Base-by-base conservation (phyloP, 441 rosid species). In the Adansonia rubrostipa region DNA sequence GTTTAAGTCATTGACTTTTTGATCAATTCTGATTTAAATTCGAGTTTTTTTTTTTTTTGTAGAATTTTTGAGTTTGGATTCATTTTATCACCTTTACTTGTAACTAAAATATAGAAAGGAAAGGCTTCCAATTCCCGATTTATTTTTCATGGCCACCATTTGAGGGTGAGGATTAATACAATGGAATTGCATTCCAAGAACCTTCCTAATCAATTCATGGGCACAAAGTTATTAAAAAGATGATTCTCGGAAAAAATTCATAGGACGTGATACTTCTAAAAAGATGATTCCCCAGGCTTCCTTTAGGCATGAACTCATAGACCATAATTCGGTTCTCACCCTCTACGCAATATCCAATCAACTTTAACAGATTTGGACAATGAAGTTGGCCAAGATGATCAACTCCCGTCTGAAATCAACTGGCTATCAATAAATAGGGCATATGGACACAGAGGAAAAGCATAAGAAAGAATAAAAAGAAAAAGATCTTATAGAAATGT, bases 381-480 rank as follows among this genome's bases (percentile, higher is more conserved):
- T 89, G 91, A 78, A 90, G 90, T 82, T 89, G 89, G 44, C 94
- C 94, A 57, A 90, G 92, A 82, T 89, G 87, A 74, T 90, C 82
- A 78, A 90, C 92, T 88, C 87, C 94, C n/a, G 92, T 86, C 92
- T 90, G 81, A 77, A 87, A 82, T 40, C 44, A 75, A 81, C 66
- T 40, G 42, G 63, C 47, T 53, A 72, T 84, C 64, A 87, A 80
- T 63, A 66, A 71, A 75, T 36, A 75, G 44, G 76, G n/a, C 65
- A 70, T 15, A 22, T 24, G 28, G 15, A 15, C 60, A 42, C 14
- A 84, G 19, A 71, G 15, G 14, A n/a, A 69, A 54, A 24, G 3
- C 8, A 65, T 9, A 79, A 40, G 9, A 42, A n/a, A 54, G 4
- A n/a, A 5, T 36, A 36, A 9, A 44, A 3, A 22, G 64, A 74